A percentile compares a stretch with the other conserved stretches of the same genome.
Conservation (phyloP, 352 stramenopile species). For the Phytophthora europaea region DNA sequence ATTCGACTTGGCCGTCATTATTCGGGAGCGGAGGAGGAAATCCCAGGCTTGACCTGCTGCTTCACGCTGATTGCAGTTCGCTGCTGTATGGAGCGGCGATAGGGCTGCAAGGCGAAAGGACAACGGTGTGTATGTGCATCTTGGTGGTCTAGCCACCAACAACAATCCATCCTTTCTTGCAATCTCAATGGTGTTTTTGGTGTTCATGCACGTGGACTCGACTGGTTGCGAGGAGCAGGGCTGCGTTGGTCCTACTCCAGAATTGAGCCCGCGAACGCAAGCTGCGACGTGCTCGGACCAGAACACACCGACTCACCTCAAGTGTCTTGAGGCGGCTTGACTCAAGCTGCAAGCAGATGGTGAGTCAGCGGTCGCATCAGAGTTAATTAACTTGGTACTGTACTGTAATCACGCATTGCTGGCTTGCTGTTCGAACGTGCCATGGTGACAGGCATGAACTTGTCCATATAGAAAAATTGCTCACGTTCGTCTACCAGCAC, state of each 20-base stretch:
- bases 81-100: neutral
- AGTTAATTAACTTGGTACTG: neutral
- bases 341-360: slow-evolving; percentile 25
- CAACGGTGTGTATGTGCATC: slow-evolving; percentile 25
- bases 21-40: neutral
- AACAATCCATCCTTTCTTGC: slow-evolving; percentile 33
- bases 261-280: neutral
- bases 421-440: neutral
- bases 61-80: neutral
- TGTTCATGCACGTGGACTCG: neutral
- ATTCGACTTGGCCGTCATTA: neutral
- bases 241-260: neutral
- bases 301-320: neutral
- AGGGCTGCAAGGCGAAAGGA: neutral
- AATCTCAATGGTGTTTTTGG: slow-evolving; percentile 1
- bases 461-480: slow-evolving; percentile 5
- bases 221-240: neutral
- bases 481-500: slow-evolving; percentile 1
- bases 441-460: neutral
- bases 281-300: slow-evolving; percentile 18
- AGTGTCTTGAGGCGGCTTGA: neutral
- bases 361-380: slow-evolving; percentile 17
- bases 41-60: neutral
- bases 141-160: slow-evolving; percentile 14
- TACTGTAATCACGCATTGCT: slow-evolving; percentile 2